A percentile compares a stretch with the other conserved stretches of the same genome.
Conservation (phyloP, 495 filamentous ascomycete genomes). For the Lichina pygmaea region DNA sequence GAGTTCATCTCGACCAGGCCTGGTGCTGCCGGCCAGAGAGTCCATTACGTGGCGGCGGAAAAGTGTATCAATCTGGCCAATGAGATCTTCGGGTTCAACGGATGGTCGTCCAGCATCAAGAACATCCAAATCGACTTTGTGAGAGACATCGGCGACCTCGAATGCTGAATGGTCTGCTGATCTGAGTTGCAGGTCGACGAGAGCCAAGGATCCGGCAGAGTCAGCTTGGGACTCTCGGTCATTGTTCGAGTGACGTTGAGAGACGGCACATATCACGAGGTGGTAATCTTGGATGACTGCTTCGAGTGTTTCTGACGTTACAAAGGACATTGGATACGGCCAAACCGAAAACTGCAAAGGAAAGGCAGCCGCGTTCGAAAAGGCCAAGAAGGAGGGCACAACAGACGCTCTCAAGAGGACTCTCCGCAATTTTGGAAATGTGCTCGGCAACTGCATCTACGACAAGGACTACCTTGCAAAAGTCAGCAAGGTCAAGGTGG, state of each 20-base stretch:
- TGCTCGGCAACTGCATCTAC: slow-evolving; percentile 90
- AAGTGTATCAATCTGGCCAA: slow-evolving; percentile 93
- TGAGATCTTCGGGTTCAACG: slow-evolving; percentile 96
- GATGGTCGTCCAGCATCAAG: slow-evolving; percentile 79
- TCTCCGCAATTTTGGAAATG: slow-evolving; percentile 78
- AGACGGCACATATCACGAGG: slow-evolving; percentile 85
- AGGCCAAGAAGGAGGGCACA: slow-evolving; percentile 92
- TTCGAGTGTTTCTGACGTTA: not conserved
- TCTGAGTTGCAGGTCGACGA: slow-evolving; percentile 29
- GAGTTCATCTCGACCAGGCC: slow-evolving; percentile 76
- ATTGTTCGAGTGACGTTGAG: slow-evolving; percentile 68
- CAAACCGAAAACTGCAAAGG: slow-evolving; percentile 85
- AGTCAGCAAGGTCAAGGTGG: slow-evolving; percentile 55
- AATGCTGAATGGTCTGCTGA: not conserved
- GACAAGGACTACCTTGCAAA: slow-evolving; percentile 78
- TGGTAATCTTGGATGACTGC: slow-evolving; percentile 3
- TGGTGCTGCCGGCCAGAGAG: slow-evolving; percentile 55
- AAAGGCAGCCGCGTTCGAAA: slow-evolving; percentile 85
- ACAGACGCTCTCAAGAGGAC: slow-evolving; percentile 83
- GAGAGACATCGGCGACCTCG: slow-evolving; percentile 4
- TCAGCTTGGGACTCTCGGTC: slow-evolving; percentile 62
- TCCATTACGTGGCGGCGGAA: slow-evolving; percentile 77
- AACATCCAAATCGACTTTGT: slow-evolving; percentile 83
- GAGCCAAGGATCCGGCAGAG: slow-evolving; percentile 29
- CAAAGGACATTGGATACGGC: slow-evolving; percentile 74